Percentiles rank a stretch among this genome's conserved stretches.
phyloP scores from a whole-genome alignment of 164 flowering plant species.

The Aristolochia californica region DNA sequence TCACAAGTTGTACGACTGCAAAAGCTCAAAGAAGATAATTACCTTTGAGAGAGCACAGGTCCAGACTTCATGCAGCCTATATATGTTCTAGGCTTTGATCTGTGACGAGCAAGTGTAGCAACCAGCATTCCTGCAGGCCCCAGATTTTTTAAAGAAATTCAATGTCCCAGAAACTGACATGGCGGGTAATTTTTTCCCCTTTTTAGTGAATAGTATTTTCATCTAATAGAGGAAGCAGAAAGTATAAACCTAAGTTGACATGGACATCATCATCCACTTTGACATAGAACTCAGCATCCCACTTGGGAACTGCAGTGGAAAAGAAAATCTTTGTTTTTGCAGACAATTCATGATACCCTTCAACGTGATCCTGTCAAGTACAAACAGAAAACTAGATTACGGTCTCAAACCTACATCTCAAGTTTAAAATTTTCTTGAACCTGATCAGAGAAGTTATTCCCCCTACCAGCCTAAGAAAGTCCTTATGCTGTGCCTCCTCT shows the following conservation, averaged over 20 bases:
- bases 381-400: no score
- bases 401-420: no score
- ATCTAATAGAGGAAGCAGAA: not conserved
- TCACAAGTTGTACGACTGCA: no score
- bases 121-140: conserved; percentile 61
- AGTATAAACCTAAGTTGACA: conserved; percentile 68
- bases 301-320: conserved; percentile 75
- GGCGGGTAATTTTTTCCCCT: no score
- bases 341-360: conserved; percentile 91
- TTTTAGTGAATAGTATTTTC: no score
- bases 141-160: not conserved
- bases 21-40: conserved; percentile 13
- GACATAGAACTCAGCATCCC: conserved; percentile 94
- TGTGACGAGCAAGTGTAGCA: conserved; percentile 69
- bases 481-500: conserved; percentile 78
- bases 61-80: conserved; percentile 98
- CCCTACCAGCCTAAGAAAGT: conserved; percentile 74
- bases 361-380: conserved; percentile 67
- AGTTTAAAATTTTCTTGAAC: no score
- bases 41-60: conserved; percentile 84
- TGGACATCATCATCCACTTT: conserved; percentile 99
- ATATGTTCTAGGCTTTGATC: conserved; percentile 78
- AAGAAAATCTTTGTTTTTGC: conserved; percentile 91
- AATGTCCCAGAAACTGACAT: no score
- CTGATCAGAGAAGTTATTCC: not conserved